These are phyloP conservation scores for Actinomortierella wolfii DNA, from an alignment of 371 early-diverging fungal genomes.

Conservation along the genomic window DNA sequence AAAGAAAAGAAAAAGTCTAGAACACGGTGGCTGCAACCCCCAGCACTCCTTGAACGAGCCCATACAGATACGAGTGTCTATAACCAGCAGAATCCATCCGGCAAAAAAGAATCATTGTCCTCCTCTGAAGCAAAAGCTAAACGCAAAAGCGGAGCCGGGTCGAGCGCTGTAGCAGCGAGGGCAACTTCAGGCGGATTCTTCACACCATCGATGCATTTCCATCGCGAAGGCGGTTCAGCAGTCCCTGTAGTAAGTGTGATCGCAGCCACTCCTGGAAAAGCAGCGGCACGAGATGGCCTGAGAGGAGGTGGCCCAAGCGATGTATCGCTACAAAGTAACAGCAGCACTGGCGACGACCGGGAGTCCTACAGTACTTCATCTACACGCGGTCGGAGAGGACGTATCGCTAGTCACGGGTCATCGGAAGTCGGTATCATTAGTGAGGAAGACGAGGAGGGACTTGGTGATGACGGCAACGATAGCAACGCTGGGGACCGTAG, in stretches of 20 bases:
- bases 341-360: neutral
- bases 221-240: too few species aligned
- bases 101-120: constrained; percentile 5
- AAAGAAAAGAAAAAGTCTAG: too few species aligned
- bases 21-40: constrained; percentile 7
- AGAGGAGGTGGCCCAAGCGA: neutral
- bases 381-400: too few species aligned
- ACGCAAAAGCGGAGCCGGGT: constrained; percentile 14
- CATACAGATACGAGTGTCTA: constrained; percentile 21
- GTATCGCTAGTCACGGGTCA: too few species aligned
- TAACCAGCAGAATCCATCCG: constrained; percentile 9
- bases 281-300: neutral
- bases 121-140: neutral
- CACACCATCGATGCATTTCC: constrained; percentile 11
- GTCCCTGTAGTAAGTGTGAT: too few species aligned
- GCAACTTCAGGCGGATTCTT: constrained; percentile 23
- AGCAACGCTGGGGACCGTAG: too few species aligned
- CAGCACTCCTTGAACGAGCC: constrained; percentile 16
- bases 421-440: too few species aligned
- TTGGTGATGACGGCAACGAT: too few species aligned
- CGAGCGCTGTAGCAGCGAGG: constrained; percentile 15
- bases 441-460: too few species aligned
- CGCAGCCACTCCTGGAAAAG: neutral
- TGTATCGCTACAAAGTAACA: too few species aligned
- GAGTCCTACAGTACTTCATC: neutral